Conservation (phyloP, 1,284 basidiomycete genomes). For the Caloboletus firmus region DNA sequence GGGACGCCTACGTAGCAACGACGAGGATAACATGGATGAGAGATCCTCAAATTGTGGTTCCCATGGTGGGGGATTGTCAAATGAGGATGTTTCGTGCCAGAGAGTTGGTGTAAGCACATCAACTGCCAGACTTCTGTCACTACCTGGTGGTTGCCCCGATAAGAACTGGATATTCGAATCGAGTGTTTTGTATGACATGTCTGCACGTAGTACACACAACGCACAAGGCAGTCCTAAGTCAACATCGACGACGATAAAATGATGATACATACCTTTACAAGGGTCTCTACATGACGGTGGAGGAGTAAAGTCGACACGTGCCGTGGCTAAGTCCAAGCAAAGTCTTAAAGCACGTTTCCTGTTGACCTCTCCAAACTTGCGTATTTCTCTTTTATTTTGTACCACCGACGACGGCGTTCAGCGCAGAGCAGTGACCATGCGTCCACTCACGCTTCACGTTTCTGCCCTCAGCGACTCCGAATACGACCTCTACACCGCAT, state of each 20-base stretch:
- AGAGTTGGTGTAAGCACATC: neutral
- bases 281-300: neutral
- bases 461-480: constrained; percentile 74
- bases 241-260: neutral
- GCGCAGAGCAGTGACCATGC: constrained; percentile 34
- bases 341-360: neutral
- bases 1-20: constrained; percentile 14
- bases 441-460: constrained; percentile 63
- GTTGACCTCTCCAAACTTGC: neutral
- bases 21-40: neutral
- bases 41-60: constrained; percentile 30
- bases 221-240: neutral
- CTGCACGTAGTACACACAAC: constrained; percentile 6
- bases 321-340: neutral
- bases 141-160: neutral
- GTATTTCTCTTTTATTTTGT: neutral
- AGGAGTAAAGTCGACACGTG: constrained; percentile 15
- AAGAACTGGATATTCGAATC: constrained; percentile 3
- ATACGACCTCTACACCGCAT: constrained; percentile 62
- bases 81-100: neutral
- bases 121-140: neutral
- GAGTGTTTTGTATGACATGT: constrained; percentile 8
- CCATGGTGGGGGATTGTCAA: constrained; percentile 27
- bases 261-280: neutral
- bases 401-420: constrained; percentile 1